Base-by-base conservation (phyloP, 306 rosid species). In the Amphicarpaea edgeworthii region DNA sequence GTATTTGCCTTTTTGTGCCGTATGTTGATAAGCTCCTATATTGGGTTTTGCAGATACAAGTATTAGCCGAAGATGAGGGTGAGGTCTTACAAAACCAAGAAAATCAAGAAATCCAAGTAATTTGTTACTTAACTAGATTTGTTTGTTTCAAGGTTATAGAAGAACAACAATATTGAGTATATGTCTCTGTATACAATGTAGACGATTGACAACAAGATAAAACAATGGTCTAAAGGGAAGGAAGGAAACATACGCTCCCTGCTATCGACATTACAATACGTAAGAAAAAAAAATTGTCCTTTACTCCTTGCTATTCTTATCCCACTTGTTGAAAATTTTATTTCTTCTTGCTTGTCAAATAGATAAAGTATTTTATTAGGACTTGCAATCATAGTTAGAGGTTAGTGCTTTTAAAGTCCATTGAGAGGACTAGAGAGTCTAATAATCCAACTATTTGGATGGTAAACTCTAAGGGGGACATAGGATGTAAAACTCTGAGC, bases 201-300 rank as follows among this genome's bases (percentile, higher is more conserved):
- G 99, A 89, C 34, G 37, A 79, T 92, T 65, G 94, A 96, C 77
- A 83, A 69, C 7, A 96, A 89, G 82, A 90, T 96, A 81, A 90
- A 82, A 24, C 83, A 86, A 38, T 96, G 99, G 99, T 90, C 97
- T 8, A 87, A 77, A 15, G 99, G 97, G 68, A 96, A 92, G 86
- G 97, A 90, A 89, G 93, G 89, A 82, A 96, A 92, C 75, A 84
- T 96, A 75, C 99, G 99, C 69, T 96, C 99, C 4, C 87, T 92
- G 24, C 86, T 96, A 11, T 90, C 99, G 54, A 96, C 97, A 17
- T 71, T 96, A 83, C 99, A 96, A 88, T 78, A 83, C 47, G 99
- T 96, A 73, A 88, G 96, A 64, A 53, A 51, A 12, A 41, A 11
- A 50, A 23, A 16, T n/a, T 51, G 40, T 80, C 67, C 70, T 20